Evolutionary conservation across 352 stramenopile genomes (phyloP), one percentile per base, ranked within the genome.

Genomic region (Pythium periplocum): DNA sequence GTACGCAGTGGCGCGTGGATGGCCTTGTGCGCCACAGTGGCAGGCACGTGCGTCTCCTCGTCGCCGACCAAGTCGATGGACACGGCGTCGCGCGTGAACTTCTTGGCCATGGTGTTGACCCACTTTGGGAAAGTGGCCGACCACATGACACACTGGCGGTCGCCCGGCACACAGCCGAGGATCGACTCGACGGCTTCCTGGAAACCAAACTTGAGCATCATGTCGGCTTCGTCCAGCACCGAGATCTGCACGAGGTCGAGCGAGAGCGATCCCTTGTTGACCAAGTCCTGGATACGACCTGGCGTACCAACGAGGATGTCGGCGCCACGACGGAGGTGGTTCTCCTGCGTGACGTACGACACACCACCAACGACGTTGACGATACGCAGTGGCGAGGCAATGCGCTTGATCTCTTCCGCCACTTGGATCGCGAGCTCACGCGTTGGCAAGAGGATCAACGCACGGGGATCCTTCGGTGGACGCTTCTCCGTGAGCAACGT

Each of bases 191-290:
- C 93, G 37, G 98, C 94, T 48, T 99, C 96, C 48, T 98, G 92
- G 71, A 99, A 99, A 37, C 96, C 96, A 78, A 99, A 98, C 76
- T 98, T 98, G 47, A 99, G 83, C 96, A 98, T 98, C 86, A 98
- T 97, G 68, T 98, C 96, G 33, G 96, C 96, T 70, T 98, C 96
- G 55, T 98, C 96, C 32, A 98, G 78, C 34, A 98, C 90, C 4
- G 96, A 74, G 47, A 95, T 89, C 46, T 94, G 74, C 7, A 98
- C 77, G 6, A 79, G 53, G n/a, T 85, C 86, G 4, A 99, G 78
- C 57, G 90, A 76, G 2, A 99, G 73, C 40, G 83, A 90, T 37
- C 90, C 90, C 61, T 96, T 96, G 55, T 98, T 65, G 32, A 99
- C 77, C 62, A 98, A 76, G 73, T 99, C 96, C 69, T 98, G 97